Evolutionary conservation across 805 yeast genomes (phyloP), one percentile per base, ranked within the genome.

Genomic region (Barnettozyma wickerhamii): DNA sequence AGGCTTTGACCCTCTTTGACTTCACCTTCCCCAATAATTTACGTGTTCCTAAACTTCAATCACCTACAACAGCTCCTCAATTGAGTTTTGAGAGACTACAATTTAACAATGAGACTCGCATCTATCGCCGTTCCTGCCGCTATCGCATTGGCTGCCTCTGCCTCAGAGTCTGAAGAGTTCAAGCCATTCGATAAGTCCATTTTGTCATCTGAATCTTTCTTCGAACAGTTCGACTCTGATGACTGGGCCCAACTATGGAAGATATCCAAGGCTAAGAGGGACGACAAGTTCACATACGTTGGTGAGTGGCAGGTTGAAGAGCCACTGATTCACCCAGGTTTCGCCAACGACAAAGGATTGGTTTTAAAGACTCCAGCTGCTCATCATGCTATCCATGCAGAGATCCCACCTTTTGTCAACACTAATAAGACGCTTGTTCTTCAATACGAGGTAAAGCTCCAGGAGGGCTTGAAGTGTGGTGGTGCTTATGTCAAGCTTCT

Each of bases 361-460:
- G 91, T 85, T 4, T 72, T 83, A 60, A 83, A 81, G 56, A 65
- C 82, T 15, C 79, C 80, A 35, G 89, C 95, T 30, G 81, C 87
- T 19, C 86, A 79, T 56, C 89, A 87, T 59, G 95, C 95, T 32
- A 85, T 90, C 51, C 79, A 87, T 30, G 75, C 78, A 40, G 61
- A 68, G 46, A 70, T 90, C 41, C 75, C 76, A 20, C 74, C 81
- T 3, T 71, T 89, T 42, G 73, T 74, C 57, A 82, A 81, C 60
- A 74, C 68, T 10, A 72, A 71, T 50, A 68, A 77, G 42, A 79
- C 87, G 13, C 68, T 90, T 47, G 96, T 90, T 9, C 65, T 88
- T 31, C 97, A 90, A 64, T 90, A 87, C 62, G 97, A 90, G 63
- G 85, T 87, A 41, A 89, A 89, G 65, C 64, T 81, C 31, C 96